These are phyloP conservation scores for Colletotrichum trifolii DNA, from an alignment of 2,329 filamentous ascomycete genomes.

Conservation along the genomic window DNA sequence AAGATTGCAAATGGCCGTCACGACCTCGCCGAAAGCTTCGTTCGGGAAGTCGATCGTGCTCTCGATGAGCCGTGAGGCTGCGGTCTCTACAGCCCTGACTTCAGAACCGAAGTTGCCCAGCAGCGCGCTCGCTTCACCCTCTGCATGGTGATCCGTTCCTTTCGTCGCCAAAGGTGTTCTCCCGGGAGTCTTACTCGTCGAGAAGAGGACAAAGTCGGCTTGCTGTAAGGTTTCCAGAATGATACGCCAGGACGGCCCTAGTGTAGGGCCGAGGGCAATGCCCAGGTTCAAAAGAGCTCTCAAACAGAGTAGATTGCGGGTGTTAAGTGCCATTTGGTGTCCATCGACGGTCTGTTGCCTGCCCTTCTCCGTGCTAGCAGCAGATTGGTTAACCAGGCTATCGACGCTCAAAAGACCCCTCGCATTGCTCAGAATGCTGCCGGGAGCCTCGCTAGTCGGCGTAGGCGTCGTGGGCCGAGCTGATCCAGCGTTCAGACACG, in stretches of 20 bases:
- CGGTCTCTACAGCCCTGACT: slow-evolving; percentile 88
- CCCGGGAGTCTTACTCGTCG: slow-evolving; percentile 66
- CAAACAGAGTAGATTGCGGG: slow-evolving; percentile 89
- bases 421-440: slow-evolving; percentile 75
- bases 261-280: slow-evolving; percentile 90
- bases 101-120: slow-evolving; percentile 80
- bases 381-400: slow-evolving; percentile 69
- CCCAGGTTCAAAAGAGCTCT: slow-evolving; percentile 93
- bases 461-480: slow-evolving; percentile 56
- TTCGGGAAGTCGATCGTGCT: slow-evolving; percentile 93
- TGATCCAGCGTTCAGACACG: slow-evolving; percentile 64
- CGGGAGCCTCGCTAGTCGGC: slow-evolving; percentile 45
- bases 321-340: slow-evolving; percentile 72
- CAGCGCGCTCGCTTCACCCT: slow-evolving; percentile 61
- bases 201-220: slow-evolving; percentile 86
- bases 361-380: slow-evolving; percentile 67
- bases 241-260: slow-evolving; percentile 89
- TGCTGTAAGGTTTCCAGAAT: slow-evolving; percentile 92
- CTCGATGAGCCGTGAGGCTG: slow-evolving; percentile 87
- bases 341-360: slow-evolving; percentile 70
- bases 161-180: slow-evolving; percentile 61
- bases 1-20: slow-evolving; percentile 79
- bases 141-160: slow-evolving; percentile 58
- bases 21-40: slow-evolving; percentile 79
- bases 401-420: slow-evolving; percentile 81